Conservation (phyloP, 768 basidiomycete species). For the Suillus decipiens region DNA sequence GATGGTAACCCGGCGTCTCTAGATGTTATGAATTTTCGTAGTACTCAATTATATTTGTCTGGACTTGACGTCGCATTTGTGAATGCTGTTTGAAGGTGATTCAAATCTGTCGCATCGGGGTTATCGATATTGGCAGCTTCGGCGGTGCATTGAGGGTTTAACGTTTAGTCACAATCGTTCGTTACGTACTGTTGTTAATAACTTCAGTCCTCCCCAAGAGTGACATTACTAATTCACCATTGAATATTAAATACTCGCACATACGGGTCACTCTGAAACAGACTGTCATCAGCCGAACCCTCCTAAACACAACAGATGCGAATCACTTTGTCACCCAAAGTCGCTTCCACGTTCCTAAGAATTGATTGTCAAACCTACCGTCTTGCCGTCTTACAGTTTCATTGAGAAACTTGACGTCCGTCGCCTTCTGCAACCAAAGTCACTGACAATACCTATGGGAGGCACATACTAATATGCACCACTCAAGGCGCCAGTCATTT, state of each 20-base stretch:
- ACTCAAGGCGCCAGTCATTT: constrained; percentile 88
- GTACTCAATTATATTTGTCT: no score
- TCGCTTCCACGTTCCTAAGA: constrained; percentile 79
- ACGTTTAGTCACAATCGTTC: neutral
- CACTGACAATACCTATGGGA: constrained; percentile 87
- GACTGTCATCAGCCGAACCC: constrained; percentile 14
- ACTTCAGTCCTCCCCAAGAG: constrained; percentile 88
- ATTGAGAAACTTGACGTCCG: constrained; percentile 72
- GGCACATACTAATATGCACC: constrained; percentile 83
- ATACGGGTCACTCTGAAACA: constrained; percentile 84
- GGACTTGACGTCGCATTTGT: no score
- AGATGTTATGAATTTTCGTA: no score
- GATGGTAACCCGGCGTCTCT: no score
- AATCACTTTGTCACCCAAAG: constrained; percentile 83
- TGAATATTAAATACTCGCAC: constrained; percentile 60
- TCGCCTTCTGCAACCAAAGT: constrained; percentile 80
- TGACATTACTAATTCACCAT: constrained; percentile 58
- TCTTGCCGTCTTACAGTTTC: neutral
- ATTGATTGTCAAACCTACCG: constrained; percentile 5
- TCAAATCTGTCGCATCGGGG: no score
- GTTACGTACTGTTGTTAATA: constrained; percentile 78
- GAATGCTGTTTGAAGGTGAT: no score
- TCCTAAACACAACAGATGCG: neutral
- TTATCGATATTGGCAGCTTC: no score
- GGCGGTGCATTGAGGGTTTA: no score